Evolutionary conservation across 345 rosid genomes (phyloP), one percentile per base, ranked within the genome.

Genomic region (Brassica nigra): DNA sequence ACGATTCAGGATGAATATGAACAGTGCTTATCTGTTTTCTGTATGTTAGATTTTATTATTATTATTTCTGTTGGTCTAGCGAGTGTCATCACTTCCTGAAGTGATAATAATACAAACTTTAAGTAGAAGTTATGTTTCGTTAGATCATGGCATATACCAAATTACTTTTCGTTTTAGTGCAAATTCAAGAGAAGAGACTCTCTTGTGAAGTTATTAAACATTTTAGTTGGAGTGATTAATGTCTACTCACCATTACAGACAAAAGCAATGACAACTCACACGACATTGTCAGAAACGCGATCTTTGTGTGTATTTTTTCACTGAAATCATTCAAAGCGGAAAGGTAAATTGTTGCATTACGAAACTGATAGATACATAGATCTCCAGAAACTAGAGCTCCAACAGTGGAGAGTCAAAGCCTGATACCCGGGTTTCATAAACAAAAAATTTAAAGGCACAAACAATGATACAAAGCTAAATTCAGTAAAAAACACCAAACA

Each of bases 41-140:
- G 29, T 62, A 28, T 3, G 30, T 61, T 6, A 6, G 1, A 0
- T 0, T 2, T 47, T 55, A 23, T 31, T 44, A 8, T 31, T 44
- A 8, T 34, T 34, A 18, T 18, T 34, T 49, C 1, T 36, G 3
- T 67, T 67, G 73, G 36, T 29, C 64, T 8, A 54, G 76, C 2
- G 67, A 55, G 68, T 78, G 76, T 71, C 62, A 73, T 18, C 18
- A 18, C 62, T 63, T 71, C 71, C 70, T 54, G 1, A 55, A 71
- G 62, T 78, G 73, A 78, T 79, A 73, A 73, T 79, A 72, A 66
- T 59, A 36, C 78, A 79, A 70, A 66, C 78, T 79, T 79, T 74
- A 73, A 79, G 78, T 73, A 73, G 69, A 73, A 73, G 34, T 68
- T 2, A 62, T 79, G 78, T 66, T 66, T 79, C 54, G 62, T 73